Evolutionary conservation across 768 basidiomycete genomes (phyloP), one percentile per base, ranked within the genome.

Genomic region (Thelephora aurantiotincta): DNA sequence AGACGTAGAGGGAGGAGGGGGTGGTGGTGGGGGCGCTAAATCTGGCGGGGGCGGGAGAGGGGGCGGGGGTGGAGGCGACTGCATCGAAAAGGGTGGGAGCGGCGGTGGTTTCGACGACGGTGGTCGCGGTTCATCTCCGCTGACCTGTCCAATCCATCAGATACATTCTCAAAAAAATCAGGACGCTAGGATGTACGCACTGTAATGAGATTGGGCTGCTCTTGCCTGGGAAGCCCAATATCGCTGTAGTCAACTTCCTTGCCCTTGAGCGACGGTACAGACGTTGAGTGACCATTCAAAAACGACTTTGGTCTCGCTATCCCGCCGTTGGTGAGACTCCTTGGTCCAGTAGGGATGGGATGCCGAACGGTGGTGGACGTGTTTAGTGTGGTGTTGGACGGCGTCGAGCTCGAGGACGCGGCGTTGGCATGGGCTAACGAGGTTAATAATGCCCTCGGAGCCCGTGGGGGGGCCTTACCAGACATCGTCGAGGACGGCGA

Each of bases 391-490:
- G 65, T 59, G 38, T 61, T 58, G 20, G 69, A 54, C 48, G 67
- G 53, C 47, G 61, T 50, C 43, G 63, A 57, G 50, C 65, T 47
- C 43, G 67, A 58, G 13, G 68, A 57, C 22, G 66, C 47, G 51
- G 58, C 51, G 52, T 51, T 49, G 55, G 51, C 44, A 22, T 56
- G 53, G n/a, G 55, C 55, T n/a, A 72, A 54, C 35, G 70, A 64
- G 50, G 73, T 74, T 51, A 77, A 57, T 50, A 87, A 68, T 41
- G 83, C 83, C 51, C 83, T 67, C 42, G 83, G 83, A 48, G 82
- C 83, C 54, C 70, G 73, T 54, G 83, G 83, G 55, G 83, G 83
- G 45, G 75, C 78, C 68, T 80, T 84, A 59, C 82, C 81, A 63
- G 82, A 83, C 83, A 86, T 83, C 50, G 22, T 41, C 38, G 38